phyloP scores from a whole-genome alignment of 2,329 filamentous ascomycete genomes.

The Lachnellula cervina region DNA sequence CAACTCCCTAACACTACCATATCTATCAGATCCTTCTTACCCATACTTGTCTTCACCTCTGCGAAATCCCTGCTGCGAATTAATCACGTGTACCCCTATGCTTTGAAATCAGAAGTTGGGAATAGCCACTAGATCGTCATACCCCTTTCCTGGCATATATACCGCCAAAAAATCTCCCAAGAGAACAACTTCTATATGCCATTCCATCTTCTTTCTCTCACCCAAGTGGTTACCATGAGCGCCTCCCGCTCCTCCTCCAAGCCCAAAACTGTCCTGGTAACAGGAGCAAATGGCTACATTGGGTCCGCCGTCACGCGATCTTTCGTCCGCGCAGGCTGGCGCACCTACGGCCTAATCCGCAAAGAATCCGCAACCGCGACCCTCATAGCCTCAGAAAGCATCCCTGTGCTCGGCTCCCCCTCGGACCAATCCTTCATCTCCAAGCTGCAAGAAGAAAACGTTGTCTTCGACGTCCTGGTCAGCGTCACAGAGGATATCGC shows the following conservation, averaged over 20 bases:
- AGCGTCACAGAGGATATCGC: conserved; percentile 39
- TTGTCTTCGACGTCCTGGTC: conserved; percentile 39
- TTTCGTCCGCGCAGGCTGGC: conserved; percentile 43
- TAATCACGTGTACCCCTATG: neutral
- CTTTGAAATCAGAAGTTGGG: conserved; percentile 4
- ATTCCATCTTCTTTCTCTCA: neutral
- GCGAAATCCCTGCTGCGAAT: neutral
- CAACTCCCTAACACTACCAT: neutral
- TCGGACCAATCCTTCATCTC: conserved; percentile 31
- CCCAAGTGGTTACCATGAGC: neutral
- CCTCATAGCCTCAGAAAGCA: conserved; percentile 35
- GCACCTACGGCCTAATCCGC: conserved; percentile 41
- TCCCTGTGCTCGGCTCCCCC: conserved; percentile 39
- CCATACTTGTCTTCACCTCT: neutral
- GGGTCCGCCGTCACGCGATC: conserved; percentile 42
- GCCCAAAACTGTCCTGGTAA: conserved; percentile 37
- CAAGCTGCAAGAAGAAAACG: conserved; percentile 14
- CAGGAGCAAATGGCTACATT: conserved; percentile 47
- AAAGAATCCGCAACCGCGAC: conserved; percentile 27
- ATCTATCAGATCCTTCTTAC: neutral
- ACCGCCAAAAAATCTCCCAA: neutral
- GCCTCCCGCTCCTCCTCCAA: neutral
- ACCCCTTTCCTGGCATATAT: neutral
- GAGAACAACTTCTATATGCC: neutral
- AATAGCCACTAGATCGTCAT: conserved; percentile 4